These are phyloP conservation scores for Parastagonospora nodorum DNA, from an alignment of 2,329 filamentous ascomycete genomes.

Conservation along the genomic window DNA sequence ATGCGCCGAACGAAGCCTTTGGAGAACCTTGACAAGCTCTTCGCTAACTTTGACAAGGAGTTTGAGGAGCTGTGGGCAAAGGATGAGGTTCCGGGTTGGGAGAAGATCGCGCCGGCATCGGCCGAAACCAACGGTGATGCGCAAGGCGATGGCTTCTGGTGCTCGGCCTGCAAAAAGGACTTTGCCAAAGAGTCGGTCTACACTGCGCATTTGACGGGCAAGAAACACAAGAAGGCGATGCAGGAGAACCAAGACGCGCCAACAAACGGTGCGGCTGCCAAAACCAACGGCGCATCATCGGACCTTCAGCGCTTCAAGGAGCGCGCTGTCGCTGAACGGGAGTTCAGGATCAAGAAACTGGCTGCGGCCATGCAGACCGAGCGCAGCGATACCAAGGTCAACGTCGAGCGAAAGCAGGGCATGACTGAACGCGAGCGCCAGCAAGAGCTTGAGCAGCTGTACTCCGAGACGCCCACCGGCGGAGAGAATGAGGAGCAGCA, in stretches of 20 bases:
- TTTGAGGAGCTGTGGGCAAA: constrained; percentile 84
- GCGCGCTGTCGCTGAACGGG: constrained; percentile 85
- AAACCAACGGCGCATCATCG: constrained; percentile 22
- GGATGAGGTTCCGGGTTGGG: constrained; percentile 80
- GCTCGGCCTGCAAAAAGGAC: constrained; percentile 87
- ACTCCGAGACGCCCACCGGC: constrained; percentile 62
- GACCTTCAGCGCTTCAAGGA: constrained; percentile 68
- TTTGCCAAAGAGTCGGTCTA: constrained; percentile 97
- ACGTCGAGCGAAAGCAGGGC: constrained; percentile 93
- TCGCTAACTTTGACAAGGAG: constrained; percentile 77
- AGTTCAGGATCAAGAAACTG: constrained; percentile 80
- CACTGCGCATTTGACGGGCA: constrained; percentile 83
- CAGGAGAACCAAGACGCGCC: constrained; percentile 54
- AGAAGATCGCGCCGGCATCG: constrained; percentile 53
- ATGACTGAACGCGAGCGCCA: constrained; percentile 97
- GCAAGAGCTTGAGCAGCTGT: constrained; percentile 88
- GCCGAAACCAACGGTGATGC: constrained; percentile 57
- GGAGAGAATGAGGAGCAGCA: constrained; percentile 68
- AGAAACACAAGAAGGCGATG: constrained; percentile 89
- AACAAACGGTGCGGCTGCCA: constrained; percentile 18
- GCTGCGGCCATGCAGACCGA: constrained; percentile 83
- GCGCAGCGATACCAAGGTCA: constrained; percentile 85
- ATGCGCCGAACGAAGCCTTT: constrained; percentile 83
- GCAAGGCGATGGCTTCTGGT: constrained; percentile 75
- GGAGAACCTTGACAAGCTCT: constrained; percentile 80